Percentiles rank a stretch among this genome's conserved stretches.
Conservation (phyloP, 2,329 filamentous ascomycete genomes). For the Metarhizium rileyi region DNA sequence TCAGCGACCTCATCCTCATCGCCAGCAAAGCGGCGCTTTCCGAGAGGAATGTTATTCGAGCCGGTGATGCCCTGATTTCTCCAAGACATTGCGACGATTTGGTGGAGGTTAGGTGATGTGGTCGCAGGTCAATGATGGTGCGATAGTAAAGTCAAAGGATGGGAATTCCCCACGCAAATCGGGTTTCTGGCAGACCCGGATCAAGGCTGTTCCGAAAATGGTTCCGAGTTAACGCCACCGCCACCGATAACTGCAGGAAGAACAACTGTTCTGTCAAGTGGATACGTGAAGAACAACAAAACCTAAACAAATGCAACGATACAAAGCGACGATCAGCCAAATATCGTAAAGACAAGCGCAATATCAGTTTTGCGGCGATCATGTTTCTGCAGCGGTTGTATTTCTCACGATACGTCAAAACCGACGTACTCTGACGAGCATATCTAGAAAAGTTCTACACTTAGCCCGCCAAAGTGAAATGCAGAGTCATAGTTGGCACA, state of each 20-base stretch:
- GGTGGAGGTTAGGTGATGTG: neutral
- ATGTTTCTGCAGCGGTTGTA: no score
- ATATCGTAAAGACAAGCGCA: no score
- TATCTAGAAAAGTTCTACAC: no score
- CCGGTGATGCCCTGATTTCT: conserved; percentile 80
- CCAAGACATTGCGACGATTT: conserved; percentile 47
- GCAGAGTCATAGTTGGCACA: neutral
- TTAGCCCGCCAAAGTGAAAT: no score
- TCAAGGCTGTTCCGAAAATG: neutral
- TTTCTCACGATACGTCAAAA: no score
- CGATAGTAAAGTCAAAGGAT: neutral
- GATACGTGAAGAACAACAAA: no score
- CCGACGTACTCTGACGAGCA: no score
- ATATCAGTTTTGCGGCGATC: no score
- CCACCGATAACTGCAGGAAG: neutral
- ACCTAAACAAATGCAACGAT: no score
- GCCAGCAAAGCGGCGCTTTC: conserved; percentile 72
- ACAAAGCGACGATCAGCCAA: no score
- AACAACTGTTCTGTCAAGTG: neutral
- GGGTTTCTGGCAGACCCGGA: neutral
- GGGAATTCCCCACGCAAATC: neutral
- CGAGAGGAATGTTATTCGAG: conserved; percentile 95
- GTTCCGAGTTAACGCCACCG: neutral
- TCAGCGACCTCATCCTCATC: conserved; percentile 41
- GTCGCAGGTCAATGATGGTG: neutral